Base-by-base conservation (phyloP, 2,329 filamentous ascomycete species). In the Stachybotrys elegans region DNA sequence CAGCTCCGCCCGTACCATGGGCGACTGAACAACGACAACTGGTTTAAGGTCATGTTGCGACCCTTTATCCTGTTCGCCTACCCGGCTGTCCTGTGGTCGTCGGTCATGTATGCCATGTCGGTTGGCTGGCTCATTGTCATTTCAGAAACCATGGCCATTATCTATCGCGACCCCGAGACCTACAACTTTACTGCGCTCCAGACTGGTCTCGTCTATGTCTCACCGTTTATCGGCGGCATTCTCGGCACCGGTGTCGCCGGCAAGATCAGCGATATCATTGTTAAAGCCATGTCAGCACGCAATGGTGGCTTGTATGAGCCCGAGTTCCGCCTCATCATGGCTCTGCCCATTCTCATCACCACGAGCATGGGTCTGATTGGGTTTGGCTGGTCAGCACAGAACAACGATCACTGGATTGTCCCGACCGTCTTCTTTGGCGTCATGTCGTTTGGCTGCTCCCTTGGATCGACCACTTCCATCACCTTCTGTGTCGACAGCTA, bases 301-400 rank as follows among this genome's bases (percentile, higher is more conserved):
- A 97, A 97, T 54, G 89, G 88, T n/a, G 92, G 92, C 2, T 72
- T 97, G 3, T 97, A 96, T 61, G 92, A 97, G 63, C 92, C 92
- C 1, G 92, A 97, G 63, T 97, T 94, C 58, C 81, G 91, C 6
- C 77, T 95, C 0, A 77, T 95, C 35, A 95, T 97, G 92, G 88
- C 82, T 0, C 66, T 84, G 4, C 92, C 91, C 0, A 83, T 96
- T 23, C 72, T 84, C 1, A 57, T 96, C 43, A 81, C 82, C 4
- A 96, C 91, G 0, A 81, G 83, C 2, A 81, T 92, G 23, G 93
- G 93, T 0, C 76, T 97, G 14, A 95, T 96, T 83, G 92, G 90
- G 3, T 97, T 93, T 57, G 92, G 92, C n/a, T 97, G 92, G 93
- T 90, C 86, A 9, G 88, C 86, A 0, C 65, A 88, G 49, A 76